These are phyloP conservation scores for Aethionema arabicum DNA, from an alignment of 345 rosid genomes.

Conservation along the genomic window DNA sequence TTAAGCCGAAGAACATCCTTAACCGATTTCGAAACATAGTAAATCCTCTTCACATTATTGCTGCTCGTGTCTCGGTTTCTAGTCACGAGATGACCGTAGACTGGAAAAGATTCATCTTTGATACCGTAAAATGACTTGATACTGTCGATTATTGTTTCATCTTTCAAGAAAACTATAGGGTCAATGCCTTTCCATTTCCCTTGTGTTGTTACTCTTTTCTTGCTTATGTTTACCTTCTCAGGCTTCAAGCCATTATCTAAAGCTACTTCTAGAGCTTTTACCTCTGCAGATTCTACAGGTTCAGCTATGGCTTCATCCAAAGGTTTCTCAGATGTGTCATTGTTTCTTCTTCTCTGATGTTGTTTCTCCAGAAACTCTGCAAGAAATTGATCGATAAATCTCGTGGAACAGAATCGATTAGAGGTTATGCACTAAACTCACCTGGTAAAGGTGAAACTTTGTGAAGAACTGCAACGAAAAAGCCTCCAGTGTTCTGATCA, in stretches of 20 bases:
- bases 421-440: slow-evolving; percentile 24
- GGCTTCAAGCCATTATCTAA: slow-evolving; percentile 35
- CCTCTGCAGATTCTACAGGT: slow-evolving; percentile 40
- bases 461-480: slow-evolving; percentile 81
- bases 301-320: slow-evolving; percentile 32
- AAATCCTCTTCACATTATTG: slow-evolving; percentile 80
- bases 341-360: slow-evolving; percentile 31
- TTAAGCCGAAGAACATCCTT: slow-evolving; percentile 77
- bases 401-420: not conserved
- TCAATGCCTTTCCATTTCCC: slow-evolving; percentile 39
- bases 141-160: slow-evolving; percentile 27
- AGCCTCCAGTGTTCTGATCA: slow-evolving; percentile 95
- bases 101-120: slow-evolving; percentile 60
- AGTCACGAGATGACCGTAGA: slow-evolving; percentile 69
- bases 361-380: slow-evolving; percentile 51
- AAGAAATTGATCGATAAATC: slow-evolving; percentile 12
- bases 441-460: slow-evolving; percentile 80
- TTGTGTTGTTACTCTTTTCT: slow-evolving; percentile 20
- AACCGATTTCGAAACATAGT: slow-evolving; percentile 82
- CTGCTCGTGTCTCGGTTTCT: slow-evolving; percentile 70
- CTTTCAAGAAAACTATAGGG: slow-evolving; percentile 41
- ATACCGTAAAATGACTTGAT: slow-evolving; percentile 59
- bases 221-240: slow-evolving; percentile 16
- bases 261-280: slow-evolving; percentile 38
- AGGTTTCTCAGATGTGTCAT: slow-evolving; percentile 35